Evolutionary conservation across 371 early-diverging fungal species (phyloP).

Genomic region (Actinomucor elegans): DNA sequence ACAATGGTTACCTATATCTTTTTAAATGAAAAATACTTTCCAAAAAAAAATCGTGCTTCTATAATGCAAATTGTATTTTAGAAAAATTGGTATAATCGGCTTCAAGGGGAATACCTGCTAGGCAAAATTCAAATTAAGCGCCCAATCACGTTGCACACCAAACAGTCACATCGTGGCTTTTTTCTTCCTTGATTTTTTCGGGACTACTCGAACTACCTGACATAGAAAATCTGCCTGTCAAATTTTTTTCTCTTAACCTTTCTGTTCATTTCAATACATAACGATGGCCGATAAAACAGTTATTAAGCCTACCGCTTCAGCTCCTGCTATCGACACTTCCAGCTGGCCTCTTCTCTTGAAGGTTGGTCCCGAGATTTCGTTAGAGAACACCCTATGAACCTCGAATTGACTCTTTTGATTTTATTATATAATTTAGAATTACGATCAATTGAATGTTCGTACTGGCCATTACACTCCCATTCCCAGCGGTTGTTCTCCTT

Average conservation of each 20-base stretch:
- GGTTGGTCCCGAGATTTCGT: no score
- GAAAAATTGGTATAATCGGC: no score
- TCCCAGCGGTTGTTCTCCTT: conserved; percentile 93
- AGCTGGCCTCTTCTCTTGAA: conserved; percentile 96
- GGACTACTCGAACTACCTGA: background rate
- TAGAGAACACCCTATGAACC: background rate
- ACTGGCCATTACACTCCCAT: conserved; percentile 98
- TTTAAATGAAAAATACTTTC: no score
- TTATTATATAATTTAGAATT: conserved; percentile 70
- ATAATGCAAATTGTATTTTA: no score
- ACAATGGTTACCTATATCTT: no score
- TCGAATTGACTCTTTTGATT: background rate
- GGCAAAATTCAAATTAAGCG: no score
- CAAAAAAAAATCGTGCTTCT: no score
- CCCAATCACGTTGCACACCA: no score
- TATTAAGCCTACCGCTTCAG: conserved; percentile 75
- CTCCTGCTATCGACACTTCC: conserved; percentile 88
- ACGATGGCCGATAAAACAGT: conserved; percentile 37
- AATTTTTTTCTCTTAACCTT: conserved; percentile 8
- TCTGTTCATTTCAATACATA: conserved; percentile 9
- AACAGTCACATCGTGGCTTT: conserved; percentile 6
- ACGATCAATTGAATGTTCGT: conserved; percentile 97
- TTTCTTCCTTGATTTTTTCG: conserved; percentile 1
- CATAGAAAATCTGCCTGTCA: conserved; percentile 15
- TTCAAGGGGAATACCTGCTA: no score